Conservation (phyloP, 768 basidiomycete genomes). For the Podaxis mareebaensis region DNA sequence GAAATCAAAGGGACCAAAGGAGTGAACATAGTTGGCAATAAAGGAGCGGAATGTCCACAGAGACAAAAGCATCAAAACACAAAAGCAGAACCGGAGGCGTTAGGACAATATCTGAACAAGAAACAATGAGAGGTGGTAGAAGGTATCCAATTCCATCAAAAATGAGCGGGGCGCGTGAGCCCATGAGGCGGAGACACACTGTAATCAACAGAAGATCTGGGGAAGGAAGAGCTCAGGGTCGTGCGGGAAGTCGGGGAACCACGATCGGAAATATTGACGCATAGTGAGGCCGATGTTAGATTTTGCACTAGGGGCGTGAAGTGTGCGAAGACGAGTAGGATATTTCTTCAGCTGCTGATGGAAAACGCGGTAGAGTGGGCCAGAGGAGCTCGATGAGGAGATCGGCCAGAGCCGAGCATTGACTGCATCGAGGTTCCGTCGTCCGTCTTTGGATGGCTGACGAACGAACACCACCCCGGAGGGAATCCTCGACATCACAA, state of each 20-base stretch:
- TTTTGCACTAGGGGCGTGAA: constrained; percentile 11
- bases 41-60: constrained; percentile 14
- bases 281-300: constrained; percentile 1
- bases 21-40: constrained; percentile 11
- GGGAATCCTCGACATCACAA: constrained; percentile 17
- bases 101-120: neutral
- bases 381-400: neutral
- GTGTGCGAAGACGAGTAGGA: constrained; percentile 9
- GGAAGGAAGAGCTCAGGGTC: constrained; percentile 11
- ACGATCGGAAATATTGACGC: constrained; percentile 14
- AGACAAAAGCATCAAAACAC: neutral
- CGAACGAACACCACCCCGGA: constrained; percentile 14
- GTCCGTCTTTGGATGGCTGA: neutral
- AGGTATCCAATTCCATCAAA: constrained; percentile 1
- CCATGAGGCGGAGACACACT: neutral
- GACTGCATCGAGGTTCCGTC: neutral
- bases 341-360: constrained; percentile 14
- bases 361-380: neutral
- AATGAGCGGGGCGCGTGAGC: neutral
- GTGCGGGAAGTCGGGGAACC: constrained; percentile 15
- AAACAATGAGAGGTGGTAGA: neutral
- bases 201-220: constrained; percentile 8
- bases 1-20: neutral
- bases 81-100: neutral
- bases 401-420: constrained; percentile 15